phyloP scores from a whole-genome alignment of 2,329 filamentous ascomycete species.

The Penicillium brevicompactum region DNA sequence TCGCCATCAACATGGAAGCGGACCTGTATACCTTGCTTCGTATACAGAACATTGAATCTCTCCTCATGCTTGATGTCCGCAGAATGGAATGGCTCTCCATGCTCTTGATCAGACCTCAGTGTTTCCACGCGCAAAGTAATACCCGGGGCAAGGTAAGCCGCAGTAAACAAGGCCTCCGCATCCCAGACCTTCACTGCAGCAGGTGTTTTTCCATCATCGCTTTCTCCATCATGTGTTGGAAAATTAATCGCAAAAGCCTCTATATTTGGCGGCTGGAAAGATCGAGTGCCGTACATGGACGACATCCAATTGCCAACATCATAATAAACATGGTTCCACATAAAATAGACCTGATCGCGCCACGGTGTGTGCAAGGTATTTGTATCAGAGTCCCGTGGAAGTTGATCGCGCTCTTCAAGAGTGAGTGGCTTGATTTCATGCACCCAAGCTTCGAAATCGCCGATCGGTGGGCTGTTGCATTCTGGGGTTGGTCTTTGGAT shows the following conservation, averaged over 20 bases:
- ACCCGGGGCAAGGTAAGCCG: background rate
- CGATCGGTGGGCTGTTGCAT: background rate
- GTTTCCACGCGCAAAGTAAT: constrained; percentile 1
- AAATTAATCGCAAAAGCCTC: background rate
- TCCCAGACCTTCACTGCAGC: background rate
- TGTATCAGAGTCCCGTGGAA: background rate
- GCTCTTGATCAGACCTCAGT: background rate
- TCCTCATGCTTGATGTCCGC: background rate
- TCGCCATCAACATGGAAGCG: constrained; percentile 2
- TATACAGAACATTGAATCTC: background rate
- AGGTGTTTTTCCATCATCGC: background rate
- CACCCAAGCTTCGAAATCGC: background rate
- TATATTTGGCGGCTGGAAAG: background rate
- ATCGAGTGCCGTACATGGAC: background rate
- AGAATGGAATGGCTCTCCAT: background rate
- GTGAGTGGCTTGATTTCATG: background rate
- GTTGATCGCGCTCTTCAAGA: background rate
- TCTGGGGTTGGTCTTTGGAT: background rate
- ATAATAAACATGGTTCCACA: constrained; percentile 3
- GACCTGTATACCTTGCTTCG: background rate
- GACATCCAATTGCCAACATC: constrained; percentile 1
- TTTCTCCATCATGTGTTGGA: background rate
- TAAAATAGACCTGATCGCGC: constrained; percentile 2
- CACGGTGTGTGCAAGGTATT: background rate
- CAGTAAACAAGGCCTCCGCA: background rate